phyloP scores from a whole-genome alignment of 345 rosid genomes.

The Syzygium aromaticum region DNA sequence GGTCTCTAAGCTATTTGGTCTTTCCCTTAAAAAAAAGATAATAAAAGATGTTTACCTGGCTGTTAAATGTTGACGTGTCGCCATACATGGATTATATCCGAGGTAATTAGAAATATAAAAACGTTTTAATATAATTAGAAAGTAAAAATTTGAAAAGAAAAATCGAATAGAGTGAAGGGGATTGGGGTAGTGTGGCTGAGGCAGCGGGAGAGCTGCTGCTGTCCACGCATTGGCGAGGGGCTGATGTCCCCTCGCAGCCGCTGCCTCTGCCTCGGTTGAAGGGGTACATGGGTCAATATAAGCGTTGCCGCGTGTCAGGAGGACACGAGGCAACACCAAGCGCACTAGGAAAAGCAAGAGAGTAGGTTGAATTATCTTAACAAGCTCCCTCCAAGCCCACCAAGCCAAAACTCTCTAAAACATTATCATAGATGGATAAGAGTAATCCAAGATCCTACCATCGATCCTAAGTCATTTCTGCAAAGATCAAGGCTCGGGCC shows the following conservation, averaged over 20 bases:
- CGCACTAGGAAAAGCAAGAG: not conserved
- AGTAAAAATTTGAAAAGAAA: not conserved
- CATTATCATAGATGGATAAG: not conserved
- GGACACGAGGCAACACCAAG: not conserved
- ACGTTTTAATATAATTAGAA: not conserved
- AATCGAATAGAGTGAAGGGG: not conserved
- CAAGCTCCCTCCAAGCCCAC: not conserved
- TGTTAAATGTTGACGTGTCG: not conserved
- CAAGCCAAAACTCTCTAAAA: not conserved
- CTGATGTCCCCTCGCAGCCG: accelerated
- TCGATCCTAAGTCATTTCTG: not conserved
- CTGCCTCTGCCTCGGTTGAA: not conserved
- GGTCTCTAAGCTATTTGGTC: not conserved
- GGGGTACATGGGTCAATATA: not conserved
- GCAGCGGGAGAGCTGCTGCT: not conserved
- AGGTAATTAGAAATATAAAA: not conserved
- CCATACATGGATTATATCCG: not conserved
- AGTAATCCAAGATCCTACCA: not conserved
- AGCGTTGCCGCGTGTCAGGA: not conserved
- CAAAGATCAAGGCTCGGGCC: not conserved
- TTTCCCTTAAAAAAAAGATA: not conserved
- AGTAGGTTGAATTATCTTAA: not conserved
- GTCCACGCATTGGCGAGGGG: not conserved
- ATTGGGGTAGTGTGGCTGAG: not conserved
- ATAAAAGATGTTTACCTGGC: not conserved